Conservation (phyloP, 1,284 basidiomycete genomes). For the Xerocomus amazonicus region DNA sequence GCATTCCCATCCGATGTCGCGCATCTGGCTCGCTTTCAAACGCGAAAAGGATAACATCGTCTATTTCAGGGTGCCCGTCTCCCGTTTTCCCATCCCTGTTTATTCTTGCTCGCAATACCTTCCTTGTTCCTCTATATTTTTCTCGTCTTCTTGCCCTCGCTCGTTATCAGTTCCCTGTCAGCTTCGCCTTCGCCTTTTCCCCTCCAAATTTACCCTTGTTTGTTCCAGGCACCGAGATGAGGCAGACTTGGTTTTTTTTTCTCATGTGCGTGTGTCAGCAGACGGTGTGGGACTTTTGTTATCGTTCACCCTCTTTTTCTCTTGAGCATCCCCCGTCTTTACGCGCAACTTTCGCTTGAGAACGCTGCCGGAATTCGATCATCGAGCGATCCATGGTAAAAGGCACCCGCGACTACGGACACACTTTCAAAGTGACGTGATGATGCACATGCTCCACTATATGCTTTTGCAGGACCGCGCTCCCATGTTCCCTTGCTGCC, state of each 20-base stretch:
- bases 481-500: too few species aligned
- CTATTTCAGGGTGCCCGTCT: neutral
- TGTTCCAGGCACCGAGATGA: constrained; percentile 21
- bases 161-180: constrained; percentile 1
- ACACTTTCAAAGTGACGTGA: too few species aligned
- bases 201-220: constrained; percentile 12
- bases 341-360: neutral
- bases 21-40: neutral
- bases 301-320: neutral
- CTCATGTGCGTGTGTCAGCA: constrained; percentile 11
- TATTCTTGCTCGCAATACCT: neutral
- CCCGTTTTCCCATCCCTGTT: neutral
- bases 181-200: neutral
- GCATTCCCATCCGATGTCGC: neutral
- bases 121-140: constrained; percentile 4
- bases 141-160: neutral
- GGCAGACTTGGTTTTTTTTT: constrained; percentile 1
- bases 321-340: too few species aligned
- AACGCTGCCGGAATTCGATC: neutral
- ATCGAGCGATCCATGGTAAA: neutral
- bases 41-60: neutral
- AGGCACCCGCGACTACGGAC: too few species aligned
- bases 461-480: too few species aligned
- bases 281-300: neutral
- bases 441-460: too few species aligned